Conservation (phyloP, 805 yeast genomes). For the Isabelozyma pseudorhagii region DNA sequence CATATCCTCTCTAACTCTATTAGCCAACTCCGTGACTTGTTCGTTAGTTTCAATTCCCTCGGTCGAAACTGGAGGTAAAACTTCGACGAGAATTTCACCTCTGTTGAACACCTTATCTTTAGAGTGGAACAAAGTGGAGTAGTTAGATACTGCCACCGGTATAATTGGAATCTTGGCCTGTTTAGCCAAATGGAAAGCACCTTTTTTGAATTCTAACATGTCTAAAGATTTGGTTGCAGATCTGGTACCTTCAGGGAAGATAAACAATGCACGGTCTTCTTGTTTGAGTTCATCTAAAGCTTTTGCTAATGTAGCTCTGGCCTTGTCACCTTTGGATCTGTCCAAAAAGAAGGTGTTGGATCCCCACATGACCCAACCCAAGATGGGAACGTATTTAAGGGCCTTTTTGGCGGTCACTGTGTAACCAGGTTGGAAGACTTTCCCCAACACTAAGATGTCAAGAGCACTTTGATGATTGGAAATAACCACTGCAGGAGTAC, state of each 20-base stretch:
- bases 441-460: constrained; percentile 80
- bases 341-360: constrained; percentile 91
- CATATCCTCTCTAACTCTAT: constrained; percentile 61
- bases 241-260: constrained; percentile 98
- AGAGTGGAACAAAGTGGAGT: constrained; percentile 67
- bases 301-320: constrained; percentile 66
- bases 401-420: constrained; percentile 90
- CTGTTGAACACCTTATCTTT: constrained; percentile 61
- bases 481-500: constrained; percentile 72
- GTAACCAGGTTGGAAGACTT: constrained; percentile 81
- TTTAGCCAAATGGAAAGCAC: constrained; percentile 96
- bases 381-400: constrained; percentile 77
- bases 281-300: constrained; percentile 64
- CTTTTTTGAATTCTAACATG: constrained; percentile 88
- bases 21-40: constrained; percentile 62
- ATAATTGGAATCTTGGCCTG: constrained; percentile 88
- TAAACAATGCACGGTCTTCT: constrained; percentile 71
- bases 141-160: constrained; percentile 85
- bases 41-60: constrained; percentile 60
- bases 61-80: constrained; percentile 78
- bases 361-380: constrained; percentile 95
- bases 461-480: constrained; percentile 91
- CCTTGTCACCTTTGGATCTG: constrained; percentile 71
- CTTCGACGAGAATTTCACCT: constrained; percentile 76
- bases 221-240: constrained; percentile 68